Evolutionary conservation across 179 eudicot genomes (phyloP), one percentile per base, ranked within the genome.

Genomic region (Beta corolliflora): DNA sequence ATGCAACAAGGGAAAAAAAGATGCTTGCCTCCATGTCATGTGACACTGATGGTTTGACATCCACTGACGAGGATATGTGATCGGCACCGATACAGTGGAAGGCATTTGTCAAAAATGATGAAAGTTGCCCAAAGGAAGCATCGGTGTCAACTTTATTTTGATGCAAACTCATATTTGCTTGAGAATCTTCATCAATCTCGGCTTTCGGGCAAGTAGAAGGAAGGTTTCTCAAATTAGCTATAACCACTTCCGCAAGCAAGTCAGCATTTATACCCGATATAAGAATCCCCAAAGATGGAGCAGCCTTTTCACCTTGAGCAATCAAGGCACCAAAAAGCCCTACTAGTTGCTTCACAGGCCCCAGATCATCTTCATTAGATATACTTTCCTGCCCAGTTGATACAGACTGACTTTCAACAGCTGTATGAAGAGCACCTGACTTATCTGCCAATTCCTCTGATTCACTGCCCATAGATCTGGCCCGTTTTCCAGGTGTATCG

Each of bases 281-380:
- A 70, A 96, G 95, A 85, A 93, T 88, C 86, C 93, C 95, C 85
- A 96, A 88, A 56, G 97, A 87, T 58, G 87, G 92, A 65, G 81
- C 88, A 77, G 97, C 93, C 81, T 89, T 92, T 81, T 92, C 98
- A 83, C 99, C 99, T 88, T 96, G 97, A 80, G 97, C 95, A 83
- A 91, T 96, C 85, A 96, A 86, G 73, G 91, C 87, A 85, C 93
- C 93, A 84, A 96, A 93, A 87, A 96, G 86, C 70, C 90, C 89
- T 71, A 96, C 87, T 87, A 96, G 98, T 86, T 93, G 97, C 83
- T 93, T 97, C 53, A 92, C 97, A 61, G 92, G 94, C 63, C 91
- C 98, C 83, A 81, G 81, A 81, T 89, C 95, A 81, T 63, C 90
- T 76, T 87, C 89, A 69, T 81, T 82, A 77, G 73, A 71, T 12